These are phyloP conservation scores for Fusarium solani-melongenae DNA, from an alignment of 2,329 filamentous ascomycete species.

Conservation along the genomic window DNA sequence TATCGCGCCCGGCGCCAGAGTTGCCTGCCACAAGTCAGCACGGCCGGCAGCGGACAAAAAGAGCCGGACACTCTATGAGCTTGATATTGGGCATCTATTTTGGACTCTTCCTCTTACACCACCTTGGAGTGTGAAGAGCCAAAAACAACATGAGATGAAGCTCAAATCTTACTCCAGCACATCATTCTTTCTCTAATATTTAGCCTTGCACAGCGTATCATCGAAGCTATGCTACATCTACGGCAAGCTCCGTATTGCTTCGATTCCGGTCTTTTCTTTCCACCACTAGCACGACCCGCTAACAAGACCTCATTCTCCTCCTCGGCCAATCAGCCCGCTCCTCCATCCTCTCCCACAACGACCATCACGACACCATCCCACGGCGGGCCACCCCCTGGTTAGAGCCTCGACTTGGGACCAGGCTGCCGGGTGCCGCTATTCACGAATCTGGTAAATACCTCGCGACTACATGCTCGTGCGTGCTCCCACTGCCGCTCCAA, in stretches of 20 bases:
- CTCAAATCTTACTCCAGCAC: background rate
- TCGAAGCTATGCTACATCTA: background rate
- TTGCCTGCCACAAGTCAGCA: background rate
- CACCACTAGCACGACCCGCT: background rate
- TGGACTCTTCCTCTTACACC: background rate
- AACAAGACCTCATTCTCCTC: conserved; percentile 1
- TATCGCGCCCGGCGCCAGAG: conserved; percentile 24
- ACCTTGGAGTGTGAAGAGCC: background rate
- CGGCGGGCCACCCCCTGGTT: conserved; percentile 18
- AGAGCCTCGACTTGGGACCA: conserved; percentile 4
- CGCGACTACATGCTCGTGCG: background rate
- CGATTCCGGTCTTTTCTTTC: background rate
- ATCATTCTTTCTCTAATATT: background rate
- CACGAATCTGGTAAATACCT: conserved; percentile 14
- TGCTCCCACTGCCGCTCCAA: background rate
- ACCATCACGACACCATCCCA: conserved; percentile 26
- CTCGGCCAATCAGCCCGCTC: conserved; percentile 29
- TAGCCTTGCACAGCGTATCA: background rate
- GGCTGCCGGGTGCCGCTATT: conserved; percentile 9
- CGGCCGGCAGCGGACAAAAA: background rate
- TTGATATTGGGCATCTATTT: background rate
- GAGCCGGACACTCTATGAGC: background rate
- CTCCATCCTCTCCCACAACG: conserved; percentile 2
- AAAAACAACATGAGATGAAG: background rate
- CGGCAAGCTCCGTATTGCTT: background rate